These are phyloP conservation scores for Triadica sebifera DNA, from an alignment of 345 rosid species.

Conservation along the genomic window DNA sequence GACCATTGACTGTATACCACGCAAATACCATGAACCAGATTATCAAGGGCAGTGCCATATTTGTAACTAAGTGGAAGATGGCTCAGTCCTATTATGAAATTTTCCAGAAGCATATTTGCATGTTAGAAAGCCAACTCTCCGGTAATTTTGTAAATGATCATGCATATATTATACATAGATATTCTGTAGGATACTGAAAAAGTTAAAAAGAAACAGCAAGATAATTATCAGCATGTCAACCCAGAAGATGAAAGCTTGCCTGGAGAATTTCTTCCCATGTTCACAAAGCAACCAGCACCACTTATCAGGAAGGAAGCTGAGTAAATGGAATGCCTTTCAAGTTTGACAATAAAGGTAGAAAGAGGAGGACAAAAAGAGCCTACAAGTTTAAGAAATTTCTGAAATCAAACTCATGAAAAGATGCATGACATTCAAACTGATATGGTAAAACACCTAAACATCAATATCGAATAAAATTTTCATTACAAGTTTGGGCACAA, in stretches of 20 bases:
- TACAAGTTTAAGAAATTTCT: slow-evolving; percentile 25
- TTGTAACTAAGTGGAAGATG: neutral
- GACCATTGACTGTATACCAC: neutral
- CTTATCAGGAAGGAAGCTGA: slow-evolving; percentile 60
- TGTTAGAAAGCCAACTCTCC: neutral
- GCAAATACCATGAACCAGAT: neutral
- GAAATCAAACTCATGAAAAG: slow-evolving; percentile 15
- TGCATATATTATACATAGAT: no score
- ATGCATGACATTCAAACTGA: neutral
- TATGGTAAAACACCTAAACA: neutral
- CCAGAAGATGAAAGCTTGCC: slow-evolving; percentile 41
- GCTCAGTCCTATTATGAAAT: neutral
- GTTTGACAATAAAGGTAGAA: slow-evolving; percentile 74
- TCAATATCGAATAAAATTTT: no score
- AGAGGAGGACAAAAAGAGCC: slow-evolving; percentile 81
- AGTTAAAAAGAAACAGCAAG: neutral
- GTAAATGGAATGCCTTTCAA: slow-evolving; percentile 75
- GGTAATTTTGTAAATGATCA: neutral
- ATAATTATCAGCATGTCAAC: neutral
- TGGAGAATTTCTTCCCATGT: slow-evolving; percentile 47
- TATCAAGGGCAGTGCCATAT: neutral
- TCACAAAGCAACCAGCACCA: slow-evolving; percentile 83
- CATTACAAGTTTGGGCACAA: neutral
- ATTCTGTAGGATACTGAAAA: neutral
- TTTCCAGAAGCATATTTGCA: neutral